Conservation (phyloP, 768 basidiomycete species). For the Sutorius australiensis region DNA sequence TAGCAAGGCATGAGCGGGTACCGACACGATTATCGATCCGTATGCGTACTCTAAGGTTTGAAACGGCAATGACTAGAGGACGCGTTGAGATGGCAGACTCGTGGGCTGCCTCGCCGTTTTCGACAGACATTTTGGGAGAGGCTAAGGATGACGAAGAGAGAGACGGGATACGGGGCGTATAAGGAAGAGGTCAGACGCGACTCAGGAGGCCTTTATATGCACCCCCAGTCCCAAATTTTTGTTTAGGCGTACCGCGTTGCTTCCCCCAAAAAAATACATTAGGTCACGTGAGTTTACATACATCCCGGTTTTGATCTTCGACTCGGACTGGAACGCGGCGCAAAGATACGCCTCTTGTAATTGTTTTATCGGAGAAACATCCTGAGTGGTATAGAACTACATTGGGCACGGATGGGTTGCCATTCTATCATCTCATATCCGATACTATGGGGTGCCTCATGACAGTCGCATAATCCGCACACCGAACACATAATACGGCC, state of each 20-base stretch:
- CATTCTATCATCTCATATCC: not conserved
- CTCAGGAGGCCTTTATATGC: conserved; percentile 18
- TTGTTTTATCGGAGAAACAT: not conserved
- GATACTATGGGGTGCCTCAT: not conserved
- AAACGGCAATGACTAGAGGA: conserved; percentile 32
- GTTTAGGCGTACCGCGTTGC: conserved; percentile 18
- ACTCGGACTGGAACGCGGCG: not conserved
- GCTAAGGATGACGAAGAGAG: conserved; percentile 5
- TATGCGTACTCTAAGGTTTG: conserved; percentile 34
- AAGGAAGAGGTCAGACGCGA: conserved; percentile 4
- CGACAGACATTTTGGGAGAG: conserved; percentile 31
- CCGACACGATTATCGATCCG: conserved; percentile 5
- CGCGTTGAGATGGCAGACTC: conserved; percentile 34
- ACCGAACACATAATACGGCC: conserved; percentile 9
- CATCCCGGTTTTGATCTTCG: conserved; percentile 3
- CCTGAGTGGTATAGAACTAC: not conserved
- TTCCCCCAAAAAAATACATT: conserved; percentile 28
- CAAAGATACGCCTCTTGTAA: not conserved
- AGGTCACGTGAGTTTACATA: conserved; percentile 28
- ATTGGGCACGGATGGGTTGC: not conserved
- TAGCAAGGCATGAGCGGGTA: conserved; percentile 1
- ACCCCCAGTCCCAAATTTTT: conserved; percentile 35
- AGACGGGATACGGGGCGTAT: not conserved
- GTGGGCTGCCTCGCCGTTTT: conserved; percentile 28
- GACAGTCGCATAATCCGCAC: conserved; percentile 11